Conservation (phyloP, 2,329 filamentous ascomycete species). For the Pseudogymnoascus sp. region DNA sequence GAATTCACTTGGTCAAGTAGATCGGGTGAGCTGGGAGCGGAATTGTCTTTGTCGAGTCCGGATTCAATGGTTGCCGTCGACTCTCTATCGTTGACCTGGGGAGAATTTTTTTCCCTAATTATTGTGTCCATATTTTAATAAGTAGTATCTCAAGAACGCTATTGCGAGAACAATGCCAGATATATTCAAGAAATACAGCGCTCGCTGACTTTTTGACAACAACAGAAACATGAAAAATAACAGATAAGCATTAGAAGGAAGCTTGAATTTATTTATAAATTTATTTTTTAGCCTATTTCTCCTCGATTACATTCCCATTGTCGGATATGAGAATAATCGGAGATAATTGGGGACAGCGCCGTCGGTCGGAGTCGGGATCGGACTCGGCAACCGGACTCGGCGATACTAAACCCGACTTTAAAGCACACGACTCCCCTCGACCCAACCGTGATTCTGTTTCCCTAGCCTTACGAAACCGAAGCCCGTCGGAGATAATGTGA, state of each 20-base stretch:
- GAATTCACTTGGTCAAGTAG: slow-evolving; percentile 29
- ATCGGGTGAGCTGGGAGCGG: slow-evolving; percentile 33
- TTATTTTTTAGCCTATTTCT: background rate
- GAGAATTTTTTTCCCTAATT: background rate
- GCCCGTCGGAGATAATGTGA: slow-evolving; percentile 5
- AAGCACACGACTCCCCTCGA: background rate
- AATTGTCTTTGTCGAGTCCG: slow-evolving; percentile 21
- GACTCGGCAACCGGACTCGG: slow-evolving; percentile 19
- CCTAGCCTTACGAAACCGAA: background rate
- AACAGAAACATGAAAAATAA: background rate
- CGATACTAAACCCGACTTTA: slow-evolving; percentile 13
- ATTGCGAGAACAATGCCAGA: background rate
- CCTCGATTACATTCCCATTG: background rate
- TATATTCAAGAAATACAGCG: background rate
- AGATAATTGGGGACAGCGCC: background rate
- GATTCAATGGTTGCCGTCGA: background rate
- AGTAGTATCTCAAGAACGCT: background rate
- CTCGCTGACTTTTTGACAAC: background rate
- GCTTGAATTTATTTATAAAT: background rate
- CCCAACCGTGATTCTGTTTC: background rate
- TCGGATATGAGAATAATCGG: background rate
- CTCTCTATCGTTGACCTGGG: background rate
- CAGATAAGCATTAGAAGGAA: background rate
- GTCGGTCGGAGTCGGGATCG: slow-evolving; percentile 8
- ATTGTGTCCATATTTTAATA: background rate